Base-by-base conservation (phyloP, 805 yeast genomes). In the Spathaspora hagerdaliae region DNA sequence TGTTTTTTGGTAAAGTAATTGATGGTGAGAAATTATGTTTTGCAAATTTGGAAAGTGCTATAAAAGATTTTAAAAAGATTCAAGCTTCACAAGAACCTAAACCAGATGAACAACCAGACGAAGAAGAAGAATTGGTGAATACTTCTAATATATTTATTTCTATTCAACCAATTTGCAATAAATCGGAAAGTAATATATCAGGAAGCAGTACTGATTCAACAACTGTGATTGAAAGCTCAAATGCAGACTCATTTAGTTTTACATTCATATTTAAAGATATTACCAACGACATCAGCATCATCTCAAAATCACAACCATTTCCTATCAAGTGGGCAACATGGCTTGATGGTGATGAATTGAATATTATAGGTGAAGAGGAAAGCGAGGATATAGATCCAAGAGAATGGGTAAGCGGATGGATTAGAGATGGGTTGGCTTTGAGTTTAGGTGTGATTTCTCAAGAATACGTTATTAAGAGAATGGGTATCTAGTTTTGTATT, bases 261-360 rank as follows among this genome's bases (percentile, higher is more conserved):
- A 79, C 88, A 7, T 72, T 90, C 32, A 77, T 87, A 15, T 72
- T 94, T 53, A 79, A 81, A 53, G 99, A 94, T 59, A 79, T 82
- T 37, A 82, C 85, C 34, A 92, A 94, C 65, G 78, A 81, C 51
- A 80, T 94, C 51, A 77, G 83, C 7, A 77, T 88, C 38, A 75
- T 81, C 27, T 83, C 88, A 42, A 82, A 84, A 54, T 87, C 98
- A 0, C 99, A 94, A 64, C 82, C 96, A 6, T 85, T 89, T 72
- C 98, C 99, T 9, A 61, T 79, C 39, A 83, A 80, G 59, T 94
- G 99, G 99, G 84, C 90, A 8, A 71, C 79, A n/a, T 94, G 99
- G 99, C 74, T 92, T n/a, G 83, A 79, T 49, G 78, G 82, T 11
- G 61, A 66, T 26, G 54, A 52, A 9, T 44, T 52, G 44, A 54